Evolutionary conservation across 345 rosid species (phyloP).

Genomic region (Lepidium didymum): DNA sequence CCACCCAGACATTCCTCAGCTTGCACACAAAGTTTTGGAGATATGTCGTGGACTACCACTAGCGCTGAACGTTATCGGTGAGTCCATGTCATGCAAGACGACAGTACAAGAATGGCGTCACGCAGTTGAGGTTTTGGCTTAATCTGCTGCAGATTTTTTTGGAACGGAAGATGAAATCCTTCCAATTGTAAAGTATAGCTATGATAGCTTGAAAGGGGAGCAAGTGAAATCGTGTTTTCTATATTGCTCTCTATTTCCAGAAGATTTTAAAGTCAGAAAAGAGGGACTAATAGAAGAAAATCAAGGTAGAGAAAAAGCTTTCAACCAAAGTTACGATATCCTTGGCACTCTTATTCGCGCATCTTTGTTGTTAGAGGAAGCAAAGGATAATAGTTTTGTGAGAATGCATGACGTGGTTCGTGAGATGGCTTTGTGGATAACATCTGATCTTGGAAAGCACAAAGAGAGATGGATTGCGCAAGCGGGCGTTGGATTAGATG

Average conservation of each 20-base stretch:
- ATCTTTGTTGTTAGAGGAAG: not conserved
- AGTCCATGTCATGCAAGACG: not conserved
- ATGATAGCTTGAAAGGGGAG: not conserved
- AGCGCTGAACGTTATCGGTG: not conserved
- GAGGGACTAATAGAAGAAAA: not conserved
- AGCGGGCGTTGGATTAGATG: not conserved
- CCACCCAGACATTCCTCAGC: not conserved
- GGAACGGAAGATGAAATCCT: not conserved
- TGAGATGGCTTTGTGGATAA: not conserved
- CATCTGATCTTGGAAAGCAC: not conserved
- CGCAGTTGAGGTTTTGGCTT: not conserved
- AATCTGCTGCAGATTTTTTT: not conserved
- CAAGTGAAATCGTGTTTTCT: not conserved
- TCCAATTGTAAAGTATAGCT: not conserved
- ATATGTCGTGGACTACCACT: not conserved
- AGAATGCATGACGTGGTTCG: not conserved
- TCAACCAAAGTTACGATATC: not conserved
- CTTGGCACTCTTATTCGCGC: not conserved
- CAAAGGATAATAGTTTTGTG: not conserved
- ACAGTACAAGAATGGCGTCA: not conserved
- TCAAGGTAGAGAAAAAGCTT: not conserved
- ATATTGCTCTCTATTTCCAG: not conserved
- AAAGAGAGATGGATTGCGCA: not conserved
- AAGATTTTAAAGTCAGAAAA: not conserved
- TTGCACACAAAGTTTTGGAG: not conserved